Evolutionary conservation across 225 moss, liverwort and hornwort species (phyloP).

Genomic region (Sphagnum contortum): DNA sequence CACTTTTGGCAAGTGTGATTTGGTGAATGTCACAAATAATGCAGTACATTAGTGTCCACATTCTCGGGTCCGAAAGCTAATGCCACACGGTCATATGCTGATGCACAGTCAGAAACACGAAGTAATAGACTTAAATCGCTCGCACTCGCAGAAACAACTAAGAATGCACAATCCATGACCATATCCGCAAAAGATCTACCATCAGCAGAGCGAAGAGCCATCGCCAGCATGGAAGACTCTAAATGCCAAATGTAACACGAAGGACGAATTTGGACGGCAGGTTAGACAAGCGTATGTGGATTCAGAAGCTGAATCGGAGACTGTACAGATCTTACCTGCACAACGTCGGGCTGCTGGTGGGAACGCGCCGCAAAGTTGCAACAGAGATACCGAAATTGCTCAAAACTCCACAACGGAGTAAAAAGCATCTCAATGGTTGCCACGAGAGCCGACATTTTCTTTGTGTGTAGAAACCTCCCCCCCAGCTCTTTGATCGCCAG

Average conservation of each 20-base stretch:
- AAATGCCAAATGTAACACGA: not conserved
- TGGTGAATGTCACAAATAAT: too few relatives aligned
- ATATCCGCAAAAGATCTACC: not conserved
- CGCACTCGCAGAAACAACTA: conserved; percentile 2
- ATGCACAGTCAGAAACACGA: too few relatives aligned
- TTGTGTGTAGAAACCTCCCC: too few relatives aligned
- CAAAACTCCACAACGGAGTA: conserved; percentile 22
- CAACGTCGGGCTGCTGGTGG: conserved; percentile 26
- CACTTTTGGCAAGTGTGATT: too few relatives aligned
- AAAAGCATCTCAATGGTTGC: conserved; percentile 47
- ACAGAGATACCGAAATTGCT: conserved; percentile 37
- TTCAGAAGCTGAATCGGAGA: too few relatives aligned
- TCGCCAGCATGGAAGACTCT: not conserved
- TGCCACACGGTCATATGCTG: too few relatives aligned
- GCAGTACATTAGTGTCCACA: too few relatives aligned
- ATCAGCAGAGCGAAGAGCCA: not conserved
- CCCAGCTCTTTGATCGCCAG: too few relatives aligned
- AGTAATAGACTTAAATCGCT: too few relatives aligned
- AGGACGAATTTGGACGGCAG: too few relatives aligned
- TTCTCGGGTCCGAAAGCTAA: too few relatives aligned
- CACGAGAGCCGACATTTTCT: conserved; percentile 30
- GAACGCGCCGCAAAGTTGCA: conserved; percentile 40
- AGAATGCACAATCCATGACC: not conserved
- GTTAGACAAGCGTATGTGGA: too few relatives aligned
- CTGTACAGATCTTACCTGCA: conserved; percentile 15